Conservation (phyloP, 768 basidiomycete species). For the Kwoniella mangroviensis region DNA sequence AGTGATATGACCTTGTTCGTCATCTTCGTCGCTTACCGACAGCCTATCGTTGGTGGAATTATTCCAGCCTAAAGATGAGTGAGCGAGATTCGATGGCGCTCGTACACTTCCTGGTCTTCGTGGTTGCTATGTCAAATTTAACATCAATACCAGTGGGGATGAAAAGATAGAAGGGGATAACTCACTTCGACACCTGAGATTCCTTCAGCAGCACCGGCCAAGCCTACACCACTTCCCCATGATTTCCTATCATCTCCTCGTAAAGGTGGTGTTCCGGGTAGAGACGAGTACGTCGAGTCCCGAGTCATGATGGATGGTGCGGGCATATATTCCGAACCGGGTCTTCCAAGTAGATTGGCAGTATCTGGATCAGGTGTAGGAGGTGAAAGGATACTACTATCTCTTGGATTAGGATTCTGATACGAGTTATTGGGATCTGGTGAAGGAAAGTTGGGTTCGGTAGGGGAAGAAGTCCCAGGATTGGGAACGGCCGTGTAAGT, state of each 20-base stretch:
- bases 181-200: slow-evolving; percentile 37
- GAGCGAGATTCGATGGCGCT: slow-evolving; percentile 33
- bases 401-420: slow-evolving; percentile 10
- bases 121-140: background rate
- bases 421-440: slow-evolving; percentile 28
- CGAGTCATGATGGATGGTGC: slow-evolving; percentile 49
- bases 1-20: slow-evolving; percentile 49
- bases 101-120: slow-evolving; percentile 24
- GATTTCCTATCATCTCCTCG: slow-evolving; percentile 33
- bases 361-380: slow-evolving; percentile 31
- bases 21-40: slow-evolving; percentile 37
- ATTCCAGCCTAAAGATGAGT: slow-evolving; percentile 37
- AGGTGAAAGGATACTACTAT: slow-evolving; percentile 16
- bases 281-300: slow-evolving; percentile 37
- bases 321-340: slow-evolving; percentile 35
- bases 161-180: slow-evolving; percentile 8
- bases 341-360: slow-evolving; percentile 23
- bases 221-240: slow-evolving; percentile 43
- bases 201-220: slow-evolving; percentile 42
- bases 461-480: slow-evolving; percentile 11
- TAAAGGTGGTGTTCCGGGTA: slow-evolving; percentile 40
- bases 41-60: slow-evolving; percentile 29
- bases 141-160: background rate
- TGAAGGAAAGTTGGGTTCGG: slow-evolving; percentile 6
- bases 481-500: slow-evolving; percentile 21